These are phyloP conservation scores for Flaveria trinervia DNA, from an alignment of 129 eudicot genomes.

Conservation along the genomic window DNA sequence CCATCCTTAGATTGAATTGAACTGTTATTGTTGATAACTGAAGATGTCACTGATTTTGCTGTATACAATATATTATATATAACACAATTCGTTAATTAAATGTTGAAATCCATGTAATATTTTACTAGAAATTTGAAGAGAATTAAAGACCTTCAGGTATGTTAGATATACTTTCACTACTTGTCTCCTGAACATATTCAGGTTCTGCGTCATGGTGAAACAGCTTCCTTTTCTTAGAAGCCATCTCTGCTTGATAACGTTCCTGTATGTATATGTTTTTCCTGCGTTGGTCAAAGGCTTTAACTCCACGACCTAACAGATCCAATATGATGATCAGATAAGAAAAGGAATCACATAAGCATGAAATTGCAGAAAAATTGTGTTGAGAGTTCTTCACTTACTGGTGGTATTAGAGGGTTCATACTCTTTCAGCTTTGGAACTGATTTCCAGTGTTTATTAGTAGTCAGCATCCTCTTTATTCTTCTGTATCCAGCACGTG, in stretches of 20 bases:
- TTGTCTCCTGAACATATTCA: slow-evolving; percentile 60
- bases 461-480: slow-evolving; percentile 67
- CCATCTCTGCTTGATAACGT: slow-evolving; percentile 45
- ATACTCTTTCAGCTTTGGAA: slow-evolving; percentile 69
- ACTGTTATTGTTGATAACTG: slow-evolving; percentile 41
- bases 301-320: slow-evolving; percentile 53
- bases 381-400: slow-evolving; percentile 43
- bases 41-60: slow-evolving; percentile 48
- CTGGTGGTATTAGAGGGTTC: slow-evolving; percentile 51
- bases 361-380: slow-evolving; percentile 8
- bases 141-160: slow-evolving; percentile 55
- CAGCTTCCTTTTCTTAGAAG: slow-evolving; percentile 63
- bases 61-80: slow-evolving; percentile 25
- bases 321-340: background rate
- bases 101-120: slow-evolving; percentile 9
- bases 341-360: slow-evolving; percentile 2
- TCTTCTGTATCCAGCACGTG: slow-evolving; percentile 62
- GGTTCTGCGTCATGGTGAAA: slow-evolving; percentile 43
- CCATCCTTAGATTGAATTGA: slow-evolving; percentile 48
- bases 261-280: slow-evolving; percentile 48
- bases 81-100: slow-evolving; percentile 18
- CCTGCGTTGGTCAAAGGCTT: slow-evolving; percentile 47
- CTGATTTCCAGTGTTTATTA: slow-evolving; percentile 69
- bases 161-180: slow-evolving; percentile 78
- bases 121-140: background rate